Conservation (phyloP, 2,329 filamentous ascomycete species). For the Penicillium digitatum region DNA sequence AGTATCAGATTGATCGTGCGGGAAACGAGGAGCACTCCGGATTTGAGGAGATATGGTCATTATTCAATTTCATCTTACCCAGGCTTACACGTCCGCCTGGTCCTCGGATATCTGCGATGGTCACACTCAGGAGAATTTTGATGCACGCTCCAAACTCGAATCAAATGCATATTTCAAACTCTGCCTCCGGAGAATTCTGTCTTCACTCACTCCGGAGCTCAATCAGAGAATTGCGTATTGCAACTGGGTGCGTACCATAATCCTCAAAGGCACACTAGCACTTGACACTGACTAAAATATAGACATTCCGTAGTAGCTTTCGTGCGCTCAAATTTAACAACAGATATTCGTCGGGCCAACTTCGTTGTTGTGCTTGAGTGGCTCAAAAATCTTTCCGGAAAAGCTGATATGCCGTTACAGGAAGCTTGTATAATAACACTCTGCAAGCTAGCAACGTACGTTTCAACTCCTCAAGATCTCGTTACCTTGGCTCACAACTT, state of each 20-base stretch:
- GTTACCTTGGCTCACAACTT: neutral
- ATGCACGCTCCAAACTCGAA: constrained; percentile 59
- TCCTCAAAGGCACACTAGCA: neutral
- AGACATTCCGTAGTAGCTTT: constrained; percentile 66
- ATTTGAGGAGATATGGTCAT: constrained; percentile 39
- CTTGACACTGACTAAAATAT: constrained; percentile 8
- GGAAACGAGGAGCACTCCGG: constrained; percentile 16
- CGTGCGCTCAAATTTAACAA: constrained; percentile 50
- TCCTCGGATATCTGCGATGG: constrained; percentile 66
- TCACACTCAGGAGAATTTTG: constrained; percentile 65
- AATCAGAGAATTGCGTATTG: constrained; percentile 75
- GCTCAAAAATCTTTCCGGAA: constrained; percentile 68
- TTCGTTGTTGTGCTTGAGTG: constrained; percentile 66
- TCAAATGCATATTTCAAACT: constrained; percentile 64
- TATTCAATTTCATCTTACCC: constrained; percentile 43
- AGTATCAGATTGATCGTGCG: constrained; percentile 13
- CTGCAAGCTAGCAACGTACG: constrained; percentile 72
- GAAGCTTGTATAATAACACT: constrained; percentile 84
- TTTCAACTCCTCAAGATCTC: neutral
- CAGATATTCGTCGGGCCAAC: constrained; percentile 57
- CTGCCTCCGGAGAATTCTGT: constrained; percentile 72
- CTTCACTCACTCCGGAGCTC: constrained; percentile 78
- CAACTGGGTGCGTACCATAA: constrained; percentile 56
- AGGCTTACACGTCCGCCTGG: constrained; percentile 50
- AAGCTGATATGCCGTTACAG: constrained; percentile 62